phyloP scores from a whole-genome alignment of 495 filamentous ascomycete species.

The Amniculicola lignicola region DNA sequence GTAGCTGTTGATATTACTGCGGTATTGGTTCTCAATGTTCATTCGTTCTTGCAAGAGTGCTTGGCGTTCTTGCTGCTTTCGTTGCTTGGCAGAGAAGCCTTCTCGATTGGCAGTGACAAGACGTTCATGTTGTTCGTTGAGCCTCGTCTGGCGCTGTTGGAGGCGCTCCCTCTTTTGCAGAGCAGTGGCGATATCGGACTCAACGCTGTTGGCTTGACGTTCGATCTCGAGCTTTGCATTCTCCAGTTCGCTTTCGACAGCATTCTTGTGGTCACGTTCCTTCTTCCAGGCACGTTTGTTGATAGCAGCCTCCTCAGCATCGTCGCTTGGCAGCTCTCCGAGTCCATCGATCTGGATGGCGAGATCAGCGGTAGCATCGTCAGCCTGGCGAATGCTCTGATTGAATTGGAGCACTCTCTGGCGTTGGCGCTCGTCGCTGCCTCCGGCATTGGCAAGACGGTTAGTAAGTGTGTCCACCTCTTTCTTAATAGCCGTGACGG shows the following conservation, averaged over 20 bases:
- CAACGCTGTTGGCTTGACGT: constrained; percentile 59
- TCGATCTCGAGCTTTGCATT: constrained; percentile 62
- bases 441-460: constrained; percentile 68
- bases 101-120: constrained; percentile 73
- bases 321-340: constrained; percentile 64
- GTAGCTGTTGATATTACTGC: constrained; percentile 38
- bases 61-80: constrained; percentile 65
- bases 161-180: constrained; percentile 77
- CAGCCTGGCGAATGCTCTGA: constrained; percentile 77
- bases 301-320: constrained; percentile 57
- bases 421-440: constrained; percentile 76
- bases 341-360: constrained; percentile 63
- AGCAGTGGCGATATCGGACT: constrained; percentile 63
- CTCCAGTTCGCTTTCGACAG: constrained; percentile 57
- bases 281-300: constrained; percentile 61
- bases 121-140: constrained; percentile 73
- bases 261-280: constrained; percentile 61
- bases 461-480: constrained; percentile 72
- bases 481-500: constrained; percentile 65
- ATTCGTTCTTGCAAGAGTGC: constrained; percentile 62
- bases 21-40: constrained; percentile 52
- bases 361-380: constrained; percentile 64
- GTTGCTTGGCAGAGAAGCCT: constrained; percentile 70
- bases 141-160: constrained; percentile 67
- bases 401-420: constrained; percentile 75